Conservation (phyloP, 2,329 filamentous ascomycete species). For the Coniella vitis region DNA sequence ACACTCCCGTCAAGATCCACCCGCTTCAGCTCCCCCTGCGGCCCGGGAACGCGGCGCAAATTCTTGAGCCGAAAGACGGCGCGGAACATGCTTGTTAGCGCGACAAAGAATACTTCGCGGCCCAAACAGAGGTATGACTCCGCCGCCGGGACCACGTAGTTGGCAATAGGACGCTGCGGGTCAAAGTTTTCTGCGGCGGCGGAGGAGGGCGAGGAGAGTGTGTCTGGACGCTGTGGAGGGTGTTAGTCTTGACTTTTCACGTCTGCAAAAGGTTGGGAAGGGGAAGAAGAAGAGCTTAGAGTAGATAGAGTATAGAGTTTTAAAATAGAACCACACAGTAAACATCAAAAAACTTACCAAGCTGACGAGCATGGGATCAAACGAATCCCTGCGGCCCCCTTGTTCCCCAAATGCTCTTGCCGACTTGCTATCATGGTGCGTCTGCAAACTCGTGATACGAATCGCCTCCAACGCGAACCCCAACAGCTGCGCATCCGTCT, state of each 20-base stretch:
- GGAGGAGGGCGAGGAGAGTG: conserved; percentile 29
- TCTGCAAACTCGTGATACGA: conserved; percentile 56
- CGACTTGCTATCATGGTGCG: conserved; percentile 39
- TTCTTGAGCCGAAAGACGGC: conserved; percentile 55
- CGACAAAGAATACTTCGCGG: conserved; percentile 51
- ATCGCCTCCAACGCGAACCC: conserved; percentile 68
- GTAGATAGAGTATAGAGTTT: no score
- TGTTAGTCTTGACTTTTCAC: no score
- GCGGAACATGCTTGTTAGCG: conserved; percentile 62
- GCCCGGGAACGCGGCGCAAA: conserved; percentile 53
- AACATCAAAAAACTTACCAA: conserved; percentile 38
- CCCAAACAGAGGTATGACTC: conserved; percentile 60
- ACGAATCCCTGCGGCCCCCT: conserved; percentile 33
- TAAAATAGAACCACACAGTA: neutral
- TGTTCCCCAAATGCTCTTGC: conserved; percentile 8
- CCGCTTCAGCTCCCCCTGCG: conserved; percentile 63
- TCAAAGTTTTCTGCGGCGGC: conserved; percentile 49
- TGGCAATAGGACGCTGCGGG: conserved; percentile 54
- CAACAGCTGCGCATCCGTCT: conserved; percentile 56
- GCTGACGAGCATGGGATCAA: conserved; percentile 57
- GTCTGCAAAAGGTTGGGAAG: no score
- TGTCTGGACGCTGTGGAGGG: no score
- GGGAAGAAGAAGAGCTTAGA: no score
- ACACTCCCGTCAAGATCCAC: conserved; percentile 44
- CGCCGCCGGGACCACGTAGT: conserved; percentile 58